Evolutionary conservation across 345 rosid genomes (phyloP).

Genomic region (Euphorbia lathyris): DNA sequence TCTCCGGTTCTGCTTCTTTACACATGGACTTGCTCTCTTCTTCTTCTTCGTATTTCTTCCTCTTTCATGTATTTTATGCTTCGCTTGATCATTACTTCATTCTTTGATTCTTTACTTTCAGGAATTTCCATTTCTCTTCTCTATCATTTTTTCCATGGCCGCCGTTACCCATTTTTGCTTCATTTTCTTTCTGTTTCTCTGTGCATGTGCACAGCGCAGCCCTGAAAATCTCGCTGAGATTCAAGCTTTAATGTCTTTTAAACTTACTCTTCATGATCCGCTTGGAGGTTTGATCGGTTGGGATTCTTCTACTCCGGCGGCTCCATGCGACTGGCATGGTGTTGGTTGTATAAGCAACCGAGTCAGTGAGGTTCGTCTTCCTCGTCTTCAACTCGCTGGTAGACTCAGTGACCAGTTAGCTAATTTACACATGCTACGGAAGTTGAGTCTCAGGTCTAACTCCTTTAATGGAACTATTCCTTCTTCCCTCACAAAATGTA

Average conservation of each 20-base stretch:
- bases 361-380: slow-evolving; percentile 70
- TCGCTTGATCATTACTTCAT: neutral
- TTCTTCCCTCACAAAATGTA: slow-evolving; percentile 61
- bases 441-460: slow-evolving; percentile 75
- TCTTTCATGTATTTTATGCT: neutral
- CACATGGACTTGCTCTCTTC: neutral
- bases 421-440: slow-evolving; percentile 49
- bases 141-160: slow-evolving; percentile 4
- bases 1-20: neutral
- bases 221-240: slow-evolving; percentile 52
- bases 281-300: slow-evolving; percentile 64
- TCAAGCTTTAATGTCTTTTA: slow-evolving; percentile 65
- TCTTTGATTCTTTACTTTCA: neutral
- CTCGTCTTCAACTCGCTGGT: slow-evolving; percentile 76
- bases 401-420: slow-evolving; percentile 53
- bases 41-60: neutral
- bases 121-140: too few relatives aligned
- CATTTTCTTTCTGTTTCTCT: slow-evolving; percentile 10
- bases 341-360: slow-evolving; percentile 48
- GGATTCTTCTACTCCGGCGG: slow-evolving; percentile 65
- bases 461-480: slow-evolving; percentile 74
- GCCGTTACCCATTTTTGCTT: neutral
- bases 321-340: slow-evolving; percentile 98
- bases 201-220: slow-evolving; percentile 21
- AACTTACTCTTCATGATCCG: slow-evolving; percentile 68